Evolutionary conservation across 139 green algal genomes (phyloP), one percentile per base, ranked within the genome.

Genomic region (Picocystis salinarum): DNA sequence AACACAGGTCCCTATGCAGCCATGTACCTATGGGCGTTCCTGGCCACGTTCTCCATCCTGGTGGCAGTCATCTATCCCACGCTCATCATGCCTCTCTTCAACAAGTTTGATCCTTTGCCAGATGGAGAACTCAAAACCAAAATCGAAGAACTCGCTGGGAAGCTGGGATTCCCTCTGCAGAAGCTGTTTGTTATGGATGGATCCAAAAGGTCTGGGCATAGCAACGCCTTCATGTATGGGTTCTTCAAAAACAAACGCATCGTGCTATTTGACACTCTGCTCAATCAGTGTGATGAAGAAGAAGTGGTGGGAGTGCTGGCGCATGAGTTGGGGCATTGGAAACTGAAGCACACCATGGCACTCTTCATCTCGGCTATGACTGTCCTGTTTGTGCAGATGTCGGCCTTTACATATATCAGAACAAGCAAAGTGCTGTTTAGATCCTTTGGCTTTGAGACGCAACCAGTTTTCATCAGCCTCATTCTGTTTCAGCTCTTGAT

Each of bases 221-320:
- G 11, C 40, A 92, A 93, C 46, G 82, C 83, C 1, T 93, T 91
- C 66, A 80, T 91, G 70, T 87, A 86, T 53, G 80, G 81, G 4
- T 86, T 92, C 34, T 79, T 69, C 54, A 74, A 66, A 9, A 92
- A 91, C 70, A 93, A 94, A 70, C 73, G 83, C 23, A 92, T 93
- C 47, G 77, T 91, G 24, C 59, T 90, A 45, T 91, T 73, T 59
- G 79, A 91, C 71, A 91, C 79, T 2, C 67, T 91, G 1, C 42
- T 91, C 3, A 19, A 55, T 22, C 71, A 85, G 47, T 62, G 48
- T 23, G 25, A 23, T 27, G 58, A 87, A 56, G 69, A 79, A 41
- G 56, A 92, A 48, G 62, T 93, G 26, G 72, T 88, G 13, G 82
- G 80, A 3, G 77, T 92, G 28, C 61, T 93, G 26, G 84, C 76